These are phyloP conservation scores for Exophiala bonariae DNA, from an alignment of 2,329 filamentous ascomycete species.

Conservation along the genomic window DNA sequence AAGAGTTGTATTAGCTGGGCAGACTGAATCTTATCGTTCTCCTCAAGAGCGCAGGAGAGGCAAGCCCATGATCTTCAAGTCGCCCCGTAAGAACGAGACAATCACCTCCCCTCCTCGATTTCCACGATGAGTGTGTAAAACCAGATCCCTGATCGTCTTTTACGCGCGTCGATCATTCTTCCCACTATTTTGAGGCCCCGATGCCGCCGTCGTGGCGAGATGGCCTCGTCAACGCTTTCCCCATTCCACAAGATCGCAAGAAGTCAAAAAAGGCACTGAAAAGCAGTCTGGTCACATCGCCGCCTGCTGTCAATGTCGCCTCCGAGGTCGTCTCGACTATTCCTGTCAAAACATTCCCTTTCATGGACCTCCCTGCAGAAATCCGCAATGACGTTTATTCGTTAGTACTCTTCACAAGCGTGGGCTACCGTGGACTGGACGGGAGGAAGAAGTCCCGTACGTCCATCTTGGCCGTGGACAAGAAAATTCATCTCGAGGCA, in stretches of 20 bases:
- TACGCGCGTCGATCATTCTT: background rate
- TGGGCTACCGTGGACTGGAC: conserved; percentile 29
- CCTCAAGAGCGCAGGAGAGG: conserved; percentile 52
- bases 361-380: conserved; percentile 56
- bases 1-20: conserved; percentile 60
- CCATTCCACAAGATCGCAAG: conserved; percentile 26
- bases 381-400: conserved; percentile 51
- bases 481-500: conserved; percentile 52
- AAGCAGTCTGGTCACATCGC: conserved; percentile 19
- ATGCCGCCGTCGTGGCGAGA: conserved; percentile 27
- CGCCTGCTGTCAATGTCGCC: conserved; percentile 6
- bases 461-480: conserved; percentile 41
- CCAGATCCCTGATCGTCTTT: conserved; percentile 8
- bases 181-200: background rate
- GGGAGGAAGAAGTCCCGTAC: conserved; percentile 16
- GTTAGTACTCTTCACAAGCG: conserved; percentile 17
- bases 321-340: conserved; percentile 3
- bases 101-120: conserved; percentile 4
- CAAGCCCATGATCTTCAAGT: conserved; percentile 42
- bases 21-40: conserved; percentile 46
- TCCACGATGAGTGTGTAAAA: conserved; percentile 24
- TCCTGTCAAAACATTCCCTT: conserved; percentile 42
- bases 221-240: conserved; percentile 29
- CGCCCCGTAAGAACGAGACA: conserved; percentile 52
- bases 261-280: conserved; percentile 25